A percentile compares a stretch with the other conserved stretches of the same genome.
phyloP scores from a whole-genome alignment of 2,329 filamentous ascomycete species.

The Hypomyces rosellus region DNA sequence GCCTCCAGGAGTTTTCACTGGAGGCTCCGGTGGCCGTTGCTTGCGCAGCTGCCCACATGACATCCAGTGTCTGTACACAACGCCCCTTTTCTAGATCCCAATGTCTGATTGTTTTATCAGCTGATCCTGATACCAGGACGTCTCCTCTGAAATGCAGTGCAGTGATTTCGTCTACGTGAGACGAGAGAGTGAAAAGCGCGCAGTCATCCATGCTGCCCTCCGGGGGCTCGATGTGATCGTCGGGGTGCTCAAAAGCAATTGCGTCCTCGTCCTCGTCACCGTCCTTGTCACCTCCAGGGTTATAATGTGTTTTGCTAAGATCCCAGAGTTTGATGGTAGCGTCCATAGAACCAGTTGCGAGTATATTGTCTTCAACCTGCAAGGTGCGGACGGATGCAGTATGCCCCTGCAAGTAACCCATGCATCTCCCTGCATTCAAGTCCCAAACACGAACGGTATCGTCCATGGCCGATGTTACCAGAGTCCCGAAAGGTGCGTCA shows the following conservation, averaged over 20 bases:
- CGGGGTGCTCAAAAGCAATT: conserved; percentile 65
- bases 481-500: conserved; percentile 91
- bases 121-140: conserved; percentile 87
- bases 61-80: conserved; percentile 93
- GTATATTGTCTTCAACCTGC: conserved; percentile 91
- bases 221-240: conserved; percentile 64
- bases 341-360: conserved; percentile 91
- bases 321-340: conserved; percentile 95
- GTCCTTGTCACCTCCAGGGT: conserved; percentile 59
- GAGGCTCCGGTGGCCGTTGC: conserved; percentile 64
- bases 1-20: conserved; percentile 63
- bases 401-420: conserved; percentile 87
- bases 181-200: conserved; percentile 77
- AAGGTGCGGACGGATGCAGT: conserved; percentile 87
- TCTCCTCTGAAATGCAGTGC: conserved; percentile 86
- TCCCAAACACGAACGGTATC: conserved; percentile 97
- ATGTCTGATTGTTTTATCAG: conserved; percentile 94
- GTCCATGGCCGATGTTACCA: conserved; percentile 88
- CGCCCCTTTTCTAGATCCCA: conserved; percentile 98
- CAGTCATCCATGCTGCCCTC: conserved; percentile 84
- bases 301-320: conserved; percentile 79
- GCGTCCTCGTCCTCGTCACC: conserved; percentile 58
- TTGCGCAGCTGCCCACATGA: conserved; percentile 95
- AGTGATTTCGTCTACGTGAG: conserved; percentile 91
- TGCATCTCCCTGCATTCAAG: conserved; percentile 84